These are phyloP conservation scores for Penicillium goetzii DNA, from an alignment of 495 filamentous ascomycete species.

Conservation along the genomic window DNA sequence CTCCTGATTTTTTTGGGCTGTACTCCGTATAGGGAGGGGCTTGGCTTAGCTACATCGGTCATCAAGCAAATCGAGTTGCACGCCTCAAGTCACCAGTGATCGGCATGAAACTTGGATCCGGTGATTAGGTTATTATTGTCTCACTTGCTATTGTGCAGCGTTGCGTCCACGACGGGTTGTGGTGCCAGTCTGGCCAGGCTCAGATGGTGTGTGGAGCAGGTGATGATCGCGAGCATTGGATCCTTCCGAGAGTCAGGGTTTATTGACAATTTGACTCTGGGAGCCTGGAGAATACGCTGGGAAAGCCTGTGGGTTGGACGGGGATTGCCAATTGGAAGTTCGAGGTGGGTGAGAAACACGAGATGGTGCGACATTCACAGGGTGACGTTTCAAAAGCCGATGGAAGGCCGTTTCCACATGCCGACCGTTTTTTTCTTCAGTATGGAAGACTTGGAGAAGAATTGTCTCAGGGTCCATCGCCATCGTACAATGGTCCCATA, in stretches of 20 bases:
- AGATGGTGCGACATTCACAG: slow-evolving; percentile 29
- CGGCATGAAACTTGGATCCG: slow-evolving; percentile 6
- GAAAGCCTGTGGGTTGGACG: not conserved
- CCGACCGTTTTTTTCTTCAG: slow-evolving; percentile 13
- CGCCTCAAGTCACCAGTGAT: not conserved
- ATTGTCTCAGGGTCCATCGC: not conserved
- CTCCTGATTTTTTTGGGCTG: not conserved
- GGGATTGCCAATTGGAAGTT: not conserved
- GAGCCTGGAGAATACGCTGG: not conserved
- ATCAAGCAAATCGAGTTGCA: slow-evolving; percentile 1
- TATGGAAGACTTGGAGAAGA: not conserved
- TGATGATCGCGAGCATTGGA: slow-evolving; percentile 2
- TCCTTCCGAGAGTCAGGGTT: slow-evolving; percentile 8
- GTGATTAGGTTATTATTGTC: slow-evolving; percentile 9
- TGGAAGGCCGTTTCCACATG: slow-evolving; percentile 20
- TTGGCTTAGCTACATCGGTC: slow-evolving; percentile 1
- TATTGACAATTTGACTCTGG: no score
- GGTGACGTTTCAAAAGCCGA: slow-evolving; percentile 17
- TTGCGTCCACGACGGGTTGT: slow-evolving; percentile 2
- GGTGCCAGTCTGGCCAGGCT: not conserved
- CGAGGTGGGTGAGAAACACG: slow-evolving; percentile 17
- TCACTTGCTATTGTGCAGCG: not conserved
- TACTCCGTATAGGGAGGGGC: no score
- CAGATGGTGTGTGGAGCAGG: not conserved
- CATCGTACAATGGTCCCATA: slow-evolving; percentile 20